A percentile compares a stretch with the other conserved stretches of the same genome.
Conservation (phyloP, 2,329 filamentous ascomycete species). For the Penicillium sp. region DNA sequence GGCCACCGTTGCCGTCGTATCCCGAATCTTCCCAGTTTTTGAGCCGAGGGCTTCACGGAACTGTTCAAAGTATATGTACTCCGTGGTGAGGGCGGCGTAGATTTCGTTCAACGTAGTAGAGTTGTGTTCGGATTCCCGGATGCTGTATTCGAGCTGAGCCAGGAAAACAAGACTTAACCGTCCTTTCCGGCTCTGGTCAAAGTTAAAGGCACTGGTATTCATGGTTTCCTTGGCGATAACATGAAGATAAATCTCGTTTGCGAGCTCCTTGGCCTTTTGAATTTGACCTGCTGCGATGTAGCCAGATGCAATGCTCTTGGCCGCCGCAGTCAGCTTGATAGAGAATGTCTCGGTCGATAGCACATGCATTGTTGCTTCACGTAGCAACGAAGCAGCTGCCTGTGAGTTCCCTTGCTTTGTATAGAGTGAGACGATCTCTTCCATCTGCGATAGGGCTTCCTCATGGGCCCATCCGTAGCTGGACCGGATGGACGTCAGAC, state of each 20-base stretch:
- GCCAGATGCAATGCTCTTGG: constrained; percentile 36
- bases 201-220: constrained; percentile 24
- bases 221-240: constrained; percentile 37
- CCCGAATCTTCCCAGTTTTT: constrained; percentile 38
- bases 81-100: constrained; percentile 45
- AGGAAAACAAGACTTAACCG: constrained; percentile 44
- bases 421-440: constrained; percentile 37
- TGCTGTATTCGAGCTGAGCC: constrained; percentile 45
- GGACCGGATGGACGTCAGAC: constrained; percentile 29
- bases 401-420: constrained; percentile 34
- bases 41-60: constrained; percentile 38
- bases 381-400: constrained; percentile 32
- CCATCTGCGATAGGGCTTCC: constrained; percentile 37
- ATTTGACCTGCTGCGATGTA: constrained; percentile 37
- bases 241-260: constrained; percentile 41
- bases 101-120: constrained; percentile 41
- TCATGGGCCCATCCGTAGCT: constrained; percentile 41
- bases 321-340: constrained; percentile 32
- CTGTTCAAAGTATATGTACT: constrained; percentile 42
- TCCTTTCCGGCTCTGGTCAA: constrained; percentile 35
- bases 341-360: constrained; percentile 33
- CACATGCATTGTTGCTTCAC: constrained; percentile 34
- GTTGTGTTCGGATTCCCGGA: constrained; percentile 22
- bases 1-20: constrained; percentile 35
- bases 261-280: constrained; percentile 32